phyloP scores from a whole-genome alignment of 1,284 basidiomycete species.

The Papiliotrema nemorosa region DNA sequence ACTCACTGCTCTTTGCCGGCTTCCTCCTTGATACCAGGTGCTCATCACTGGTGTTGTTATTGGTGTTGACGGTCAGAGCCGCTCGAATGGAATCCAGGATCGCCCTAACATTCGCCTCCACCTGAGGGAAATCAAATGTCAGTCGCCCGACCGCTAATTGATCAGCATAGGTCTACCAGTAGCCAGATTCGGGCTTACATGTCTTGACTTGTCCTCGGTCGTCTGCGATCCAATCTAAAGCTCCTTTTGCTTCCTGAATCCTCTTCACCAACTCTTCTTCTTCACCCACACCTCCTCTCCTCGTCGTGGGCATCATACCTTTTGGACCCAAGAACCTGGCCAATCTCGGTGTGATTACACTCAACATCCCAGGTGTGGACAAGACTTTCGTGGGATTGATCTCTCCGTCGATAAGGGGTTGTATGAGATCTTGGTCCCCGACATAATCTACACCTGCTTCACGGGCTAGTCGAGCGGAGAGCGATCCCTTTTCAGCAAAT shows the following conservation, averaged over 20 bases:
- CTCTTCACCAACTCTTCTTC: conserved; percentile 66
- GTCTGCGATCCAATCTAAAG: conserved; percentile 90
- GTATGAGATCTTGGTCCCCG: conserved; percentile 77
- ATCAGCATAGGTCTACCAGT: too few species aligned
- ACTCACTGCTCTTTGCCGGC: background rate
- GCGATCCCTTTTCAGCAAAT: conserved; percentile 63
- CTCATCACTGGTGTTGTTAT: background rate
- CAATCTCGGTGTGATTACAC: conserved; percentile 71
- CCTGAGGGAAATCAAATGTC: background rate
- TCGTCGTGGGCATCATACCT: conserved; percentile 90
- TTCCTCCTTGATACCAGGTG: background rate
- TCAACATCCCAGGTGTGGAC: conserved; percentile 74
- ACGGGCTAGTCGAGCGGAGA: conserved; percentile 60
- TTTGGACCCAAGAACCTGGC: conserved; percentile 89
- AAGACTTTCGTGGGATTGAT: conserved; percentile 53
- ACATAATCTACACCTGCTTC: conserved; percentile 80
- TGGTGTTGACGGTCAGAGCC: background rate
- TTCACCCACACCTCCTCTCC: conserved; percentile 89
- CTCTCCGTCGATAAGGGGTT: conserved; percentile 52
- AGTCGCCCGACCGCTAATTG: background rate
- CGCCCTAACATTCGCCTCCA: background rate
- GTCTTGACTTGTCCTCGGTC: too few species aligned
- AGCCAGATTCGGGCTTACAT: too few species aligned
- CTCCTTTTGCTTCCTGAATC: conserved; percentile 73
- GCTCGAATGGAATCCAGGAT: background rate